Evolutionary conservation across 2,329 filamentous ascomycete species (phyloP).

Genomic region (Sporothrix sp.): DNA sequence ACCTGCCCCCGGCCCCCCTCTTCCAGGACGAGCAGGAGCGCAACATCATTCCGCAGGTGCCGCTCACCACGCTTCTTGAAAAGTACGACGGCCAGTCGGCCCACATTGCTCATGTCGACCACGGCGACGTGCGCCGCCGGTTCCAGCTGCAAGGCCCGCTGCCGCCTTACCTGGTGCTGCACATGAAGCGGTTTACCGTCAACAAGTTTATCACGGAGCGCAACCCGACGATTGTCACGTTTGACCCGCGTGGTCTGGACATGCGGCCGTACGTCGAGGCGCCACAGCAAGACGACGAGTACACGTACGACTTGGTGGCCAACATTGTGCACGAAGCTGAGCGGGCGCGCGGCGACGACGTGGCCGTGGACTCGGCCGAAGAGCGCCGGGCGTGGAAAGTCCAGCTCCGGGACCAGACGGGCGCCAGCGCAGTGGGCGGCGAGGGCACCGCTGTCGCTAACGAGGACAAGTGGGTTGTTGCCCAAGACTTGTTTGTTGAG

Average conservation of each 20-base stretch:
- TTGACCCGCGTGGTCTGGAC: constrained; percentile 73
- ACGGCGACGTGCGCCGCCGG: constrained; percentile 75
- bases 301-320: constrained; percentile 90
- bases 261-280: constrained; percentile 87
- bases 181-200: constrained; percentile 91
- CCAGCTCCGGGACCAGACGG: constrained; percentile 69
- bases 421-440: constrained; percentile 36
- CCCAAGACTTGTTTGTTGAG: constrained; percentile 90
- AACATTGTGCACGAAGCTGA: constrained; percentile 88
- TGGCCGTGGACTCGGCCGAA: constrained; percentile 73
- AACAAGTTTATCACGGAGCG: constrained; percentile 96
- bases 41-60: constrained; percentile 92
- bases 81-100: constrained; percentile 88
- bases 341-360: constrained; percentile 60
- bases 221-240: constrained; percentile 97
- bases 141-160: constrained; percentile 86
- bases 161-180: constrained; percentile 83
- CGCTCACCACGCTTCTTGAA: constrained; percentile 68
- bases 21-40: constrained; percentile 92
- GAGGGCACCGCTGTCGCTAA: not conserved
- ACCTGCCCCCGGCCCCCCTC: constrained; percentile 81
- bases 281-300: constrained; percentile 77
- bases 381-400: constrained; percentile 87
- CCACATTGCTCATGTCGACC: constrained; percentile 51
- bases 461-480: constrained; percentile 67